Evolutionary conservation across 2,329 filamentous ascomycete species (phyloP), one percentile per base, ranked within the genome.

Genomic region (Ophioceras dolichostomum): DNA sequence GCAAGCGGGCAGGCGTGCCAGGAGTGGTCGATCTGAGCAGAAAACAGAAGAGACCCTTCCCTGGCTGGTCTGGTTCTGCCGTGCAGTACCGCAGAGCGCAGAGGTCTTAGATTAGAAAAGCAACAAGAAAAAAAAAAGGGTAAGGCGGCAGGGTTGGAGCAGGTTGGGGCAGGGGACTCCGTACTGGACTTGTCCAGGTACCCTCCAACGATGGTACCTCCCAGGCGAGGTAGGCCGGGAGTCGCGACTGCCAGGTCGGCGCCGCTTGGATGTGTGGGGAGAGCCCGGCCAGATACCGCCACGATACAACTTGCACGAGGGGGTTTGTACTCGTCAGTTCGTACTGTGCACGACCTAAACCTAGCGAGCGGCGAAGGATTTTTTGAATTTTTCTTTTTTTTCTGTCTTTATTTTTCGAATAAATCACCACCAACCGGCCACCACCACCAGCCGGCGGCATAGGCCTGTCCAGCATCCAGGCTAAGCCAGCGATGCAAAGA

Each of bases 11-110:
- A n/a, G n/a, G n/a, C n/a, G n/a, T n/a, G n/a, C n/a, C n/a, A n/a
- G n/a, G n/a, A n/a, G n/a, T 29, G 41, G 46, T 32, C 22, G 45
- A 48, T 48, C 45, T 34, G 37, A 32, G n/a, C n/a, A n/a, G 21
- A 33, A 36, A 32, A 35, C 39, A 43, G 40, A 45, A 36, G 40
- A 36, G 40, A 41, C 18, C 38, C 44, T 45, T 42, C n/a, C n/a
- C n/a, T n/a, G n/a, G n/a, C n/a, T n/a, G n/a, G n/a, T n/a, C n/a
- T n/a, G n/a, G 42, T 44, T 44, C 41, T 50, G 43, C 43, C 44
- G 44, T 45, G 41, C 44, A 48, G 39, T 45, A 43, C 47, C 45
- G 43, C 36, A 48, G 43, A 43, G 38, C 45, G 43, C 36, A 48
- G 43, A 43, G 38, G 47, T 43, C 42, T 44, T 44, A 44, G 47